These are phyloP conservation scores for Saccharomyces uvarum DNA, from an alignment of 1,139 yeast genomes.

Conservation along the genomic window DNA sequence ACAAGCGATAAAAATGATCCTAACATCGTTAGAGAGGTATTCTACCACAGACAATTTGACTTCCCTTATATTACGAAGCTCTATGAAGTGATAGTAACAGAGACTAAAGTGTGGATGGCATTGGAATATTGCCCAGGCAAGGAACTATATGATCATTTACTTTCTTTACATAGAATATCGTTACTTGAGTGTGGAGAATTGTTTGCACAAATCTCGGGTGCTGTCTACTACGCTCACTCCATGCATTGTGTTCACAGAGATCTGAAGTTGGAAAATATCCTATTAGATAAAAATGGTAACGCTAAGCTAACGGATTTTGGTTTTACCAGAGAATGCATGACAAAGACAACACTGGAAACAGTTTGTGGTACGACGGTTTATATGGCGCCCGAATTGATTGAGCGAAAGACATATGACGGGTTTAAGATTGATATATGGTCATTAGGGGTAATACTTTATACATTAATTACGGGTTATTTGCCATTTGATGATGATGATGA, in stretches of 20 bases:
- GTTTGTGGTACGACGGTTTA: slow-evolving; percentile 92
- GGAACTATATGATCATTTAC: slow-evolving; percentile 70
- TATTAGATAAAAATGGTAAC: slow-evolving; percentile 60
- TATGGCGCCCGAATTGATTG: slow-evolving; percentile 86
- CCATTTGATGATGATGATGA: slow-evolving; percentile 86
- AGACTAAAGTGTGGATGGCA: slow-evolving; percentile 74
- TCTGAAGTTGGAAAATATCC: slow-evolving; percentile 75
- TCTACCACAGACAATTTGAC: slow-evolving; percentile 74
- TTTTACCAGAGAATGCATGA: slow-evolving; percentile 73
- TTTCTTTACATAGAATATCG: slow-evolving; percentile 47
- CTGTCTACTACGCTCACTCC: slow-evolving; percentile 77
- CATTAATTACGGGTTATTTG: slow-evolving; percentile 78
- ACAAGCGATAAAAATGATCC: slow-evolving; percentile 80
- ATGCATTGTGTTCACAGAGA: slow-evolving; percentile 85
- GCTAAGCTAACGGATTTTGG: slow-evolving; percentile 89
- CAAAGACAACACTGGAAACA: slow-evolving; percentile 58
- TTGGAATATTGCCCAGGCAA: slow-evolving; percentile 87
- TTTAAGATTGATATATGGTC: slow-evolving; percentile 87
- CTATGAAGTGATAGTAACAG: slow-evolving; percentile 80
- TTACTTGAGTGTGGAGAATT: slow-evolving; percentile 49
- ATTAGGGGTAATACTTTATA: slow-evolving; percentile 84
- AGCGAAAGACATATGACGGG: slow-evolving; percentile 67
- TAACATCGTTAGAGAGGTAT: slow-evolving; percentile 85
- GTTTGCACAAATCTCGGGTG: slow-evolving; percentile 74
- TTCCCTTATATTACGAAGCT: slow-evolving; percentile 80